phyloP scores from a whole-genome alignment of 345 rosid species.

The Erodium maritimum region DNA sequence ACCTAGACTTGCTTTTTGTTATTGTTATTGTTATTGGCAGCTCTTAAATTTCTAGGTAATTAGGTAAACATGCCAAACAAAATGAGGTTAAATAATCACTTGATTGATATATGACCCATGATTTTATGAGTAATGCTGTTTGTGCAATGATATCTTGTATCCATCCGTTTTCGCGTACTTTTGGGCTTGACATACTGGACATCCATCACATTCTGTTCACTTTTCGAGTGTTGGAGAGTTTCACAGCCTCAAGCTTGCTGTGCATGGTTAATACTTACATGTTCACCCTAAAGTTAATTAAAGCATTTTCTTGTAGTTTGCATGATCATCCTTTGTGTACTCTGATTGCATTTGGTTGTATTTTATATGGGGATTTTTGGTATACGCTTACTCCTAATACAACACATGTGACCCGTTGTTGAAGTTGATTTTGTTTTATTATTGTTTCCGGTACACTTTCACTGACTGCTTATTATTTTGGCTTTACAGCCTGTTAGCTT shows the following conservation, averaged over 20 bases:
- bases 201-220: too few species aligned
- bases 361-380: not conserved
- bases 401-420: not conserved
- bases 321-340: too few species aligned
- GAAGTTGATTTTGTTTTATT: not conserved
- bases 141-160: not conserved
- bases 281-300: not conserved
- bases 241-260: not conserved
- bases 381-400: not conserved
- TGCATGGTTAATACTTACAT: not conserved
- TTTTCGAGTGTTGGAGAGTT: too few species aligned
- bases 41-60: not conserved
- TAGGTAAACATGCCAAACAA: not conserved
- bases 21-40: not conserved
- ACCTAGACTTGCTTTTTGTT: too few species aligned
- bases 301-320: not conserved
- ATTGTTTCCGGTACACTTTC: not conserved
- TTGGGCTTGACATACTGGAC: not conserved
- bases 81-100: not conserved
- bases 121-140: not conserved
- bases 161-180: not conserved
- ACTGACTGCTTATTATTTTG: conserved; percentile 1
- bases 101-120: not conserved
- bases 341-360: too few species aligned
- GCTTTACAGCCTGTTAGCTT: conserved; percentile 23